Evolutionary conservation across 352 stramenopile genomes (phyloP).

Genomic region (Phytophthora tubulina): DNA sequence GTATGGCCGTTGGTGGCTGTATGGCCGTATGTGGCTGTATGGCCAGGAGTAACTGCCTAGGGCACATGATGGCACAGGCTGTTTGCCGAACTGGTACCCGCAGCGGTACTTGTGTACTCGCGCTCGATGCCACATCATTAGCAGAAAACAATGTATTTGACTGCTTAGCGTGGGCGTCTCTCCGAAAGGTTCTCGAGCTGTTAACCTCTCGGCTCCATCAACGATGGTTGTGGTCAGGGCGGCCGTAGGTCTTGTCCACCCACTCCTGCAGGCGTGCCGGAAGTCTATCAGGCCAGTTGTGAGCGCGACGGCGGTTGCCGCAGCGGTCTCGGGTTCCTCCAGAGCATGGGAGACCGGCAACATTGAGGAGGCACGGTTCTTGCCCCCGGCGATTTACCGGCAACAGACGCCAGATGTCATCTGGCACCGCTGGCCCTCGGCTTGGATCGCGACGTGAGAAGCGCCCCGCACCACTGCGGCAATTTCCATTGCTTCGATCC

Average conservation of each 20-base stretch:
- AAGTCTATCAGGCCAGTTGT: not conserved
- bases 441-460: not conserved
- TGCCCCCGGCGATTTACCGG: constrained; percentile 1
- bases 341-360: constrained; percentile 6
- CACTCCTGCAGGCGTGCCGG: not conserved
- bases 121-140: not conserved
- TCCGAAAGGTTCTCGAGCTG: not conserved
- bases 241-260: not conserved
- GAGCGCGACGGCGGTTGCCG: not conserved
- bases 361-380: constrained; percentile 15
- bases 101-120: too few relatives aligned
- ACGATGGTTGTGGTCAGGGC: not conserved
- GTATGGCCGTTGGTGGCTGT: not conserved
- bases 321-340: constrained; percentile 3
- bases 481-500: not conserved
- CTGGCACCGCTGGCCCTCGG: constrained; percentile 2
- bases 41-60: too few relatives aligned
- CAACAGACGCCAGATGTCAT: constrained; percentile 12
- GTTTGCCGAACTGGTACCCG: too few relatives aligned
- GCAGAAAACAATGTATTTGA: not conserved
- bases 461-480: not conserved
- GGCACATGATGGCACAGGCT: too few relatives aligned
- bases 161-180: not conserved
- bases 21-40: not conserved
- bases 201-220: not conserved